phyloP scores from a whole-genome alignment of 1,139 yeast genomes.

The Diutina mesorugosa region DNA sequence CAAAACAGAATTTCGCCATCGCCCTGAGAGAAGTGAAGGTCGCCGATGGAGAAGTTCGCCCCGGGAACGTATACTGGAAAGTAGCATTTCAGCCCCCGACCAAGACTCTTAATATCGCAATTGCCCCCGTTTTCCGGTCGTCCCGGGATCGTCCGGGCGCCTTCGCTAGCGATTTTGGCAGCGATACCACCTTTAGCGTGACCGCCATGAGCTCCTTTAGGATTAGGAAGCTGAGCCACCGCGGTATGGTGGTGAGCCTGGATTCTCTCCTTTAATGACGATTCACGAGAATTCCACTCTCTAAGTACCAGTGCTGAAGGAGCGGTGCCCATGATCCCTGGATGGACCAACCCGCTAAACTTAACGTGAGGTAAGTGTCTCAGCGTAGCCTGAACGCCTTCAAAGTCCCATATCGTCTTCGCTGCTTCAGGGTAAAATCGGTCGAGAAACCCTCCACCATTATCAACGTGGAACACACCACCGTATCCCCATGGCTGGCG shows the following conservation, averaged over 20 bases:
- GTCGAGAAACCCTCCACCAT: slow-evolving; percentile 39
- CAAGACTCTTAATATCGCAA: slow-evolving; percentile 36
- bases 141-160: slow-evolving; percentile 40
- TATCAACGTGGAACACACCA: slow-evolving; percentile 31
- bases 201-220: slow-evolving; percentile 25
- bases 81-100: slow-evolving; percentile 34
- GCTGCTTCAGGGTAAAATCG: slow-evolving; percentile 35
- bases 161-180: slow-evolving; percentile 20
- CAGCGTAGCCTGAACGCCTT: slow-evolving; percentile 34
- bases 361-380: slow-evolving; percentile 36
- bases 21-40: slow-evolving; percentile 37
- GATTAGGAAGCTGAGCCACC: slow-evolving; percentile 29
- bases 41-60: slow-evolving; percentile 35
- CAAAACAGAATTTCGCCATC: slow-evolving; percentile 41
- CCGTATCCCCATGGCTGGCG: slow-evolving; percentile 42
- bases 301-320: slow-evolving; percentile 27
- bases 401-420: slow-evolving; percentile 38
- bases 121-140: slow-evolving; percentile 42
- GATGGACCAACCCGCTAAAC: slow-evolving; percentile 31
- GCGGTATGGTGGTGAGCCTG: slow-evolving; percentile 19
- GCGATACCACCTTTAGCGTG: slow-evolving; percentile 15
- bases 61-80: slow-evolving; percentile 34
- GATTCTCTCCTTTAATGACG: slow-evolving; percentile 14
- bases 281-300: slow-evolving; percentile 33
- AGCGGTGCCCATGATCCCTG: slow-evolving; percentile 38